Percentiles rank a stretch among this genome's conserved stretches.
Conservation (phyloP, 805 yeast genomes). For the Candida wancherniae region DNA sequence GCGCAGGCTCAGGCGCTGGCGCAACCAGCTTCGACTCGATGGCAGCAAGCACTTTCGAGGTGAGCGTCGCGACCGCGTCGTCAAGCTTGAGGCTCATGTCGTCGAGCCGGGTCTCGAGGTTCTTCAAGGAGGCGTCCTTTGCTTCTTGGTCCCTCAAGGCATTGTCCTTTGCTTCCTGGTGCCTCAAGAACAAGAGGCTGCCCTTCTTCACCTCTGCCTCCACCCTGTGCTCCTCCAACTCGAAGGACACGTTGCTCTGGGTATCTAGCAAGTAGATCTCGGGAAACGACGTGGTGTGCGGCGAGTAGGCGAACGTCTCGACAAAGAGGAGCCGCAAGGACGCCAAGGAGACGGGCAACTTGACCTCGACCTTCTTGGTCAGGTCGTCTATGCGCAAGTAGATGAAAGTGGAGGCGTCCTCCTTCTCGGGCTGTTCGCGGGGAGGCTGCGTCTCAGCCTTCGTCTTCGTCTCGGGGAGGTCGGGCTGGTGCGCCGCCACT, state of each 20-base stretch:
- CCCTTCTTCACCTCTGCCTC: conserved; percentile 53
- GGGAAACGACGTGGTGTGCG: conserved; percentile 68
- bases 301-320: conserved; percentile 82
- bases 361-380: conserved; percentile 50
- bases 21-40: conserved; percentile 1
- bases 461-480: too few species aligned
- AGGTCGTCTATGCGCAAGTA: conserved; percentile 49
- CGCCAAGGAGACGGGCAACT: conserved; percentile 45
- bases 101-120: conserved; percentile 7
- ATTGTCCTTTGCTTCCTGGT: conserved; percentile 36
- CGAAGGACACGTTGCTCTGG: conserved; percentile 59
- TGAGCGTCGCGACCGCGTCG: conserved; percentile 6
- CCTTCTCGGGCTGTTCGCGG: not conserved
- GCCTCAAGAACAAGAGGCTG: conserved; percentile 54
- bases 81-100: conserved; percentile 9
- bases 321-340: conserved; percentile 68
- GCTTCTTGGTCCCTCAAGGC: conserved; percentile 5
- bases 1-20: conserved; percentile 3
- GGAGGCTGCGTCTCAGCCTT: not conserved
- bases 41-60: conserved; percentile 10
- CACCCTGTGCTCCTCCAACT: conserved; percentile 68
- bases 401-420: conserved; percentile 16
- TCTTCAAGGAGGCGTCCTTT: conserved; percentile 2
- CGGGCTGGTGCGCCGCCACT: conserved; percentile 1
- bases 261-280: conserved; percentile 70